These are phyloP conservation scores for Bertia moriformis DNA, from an alignment of 2,329 filamentous ascomycete genomes.

Conservation along the genomic window DNA sequence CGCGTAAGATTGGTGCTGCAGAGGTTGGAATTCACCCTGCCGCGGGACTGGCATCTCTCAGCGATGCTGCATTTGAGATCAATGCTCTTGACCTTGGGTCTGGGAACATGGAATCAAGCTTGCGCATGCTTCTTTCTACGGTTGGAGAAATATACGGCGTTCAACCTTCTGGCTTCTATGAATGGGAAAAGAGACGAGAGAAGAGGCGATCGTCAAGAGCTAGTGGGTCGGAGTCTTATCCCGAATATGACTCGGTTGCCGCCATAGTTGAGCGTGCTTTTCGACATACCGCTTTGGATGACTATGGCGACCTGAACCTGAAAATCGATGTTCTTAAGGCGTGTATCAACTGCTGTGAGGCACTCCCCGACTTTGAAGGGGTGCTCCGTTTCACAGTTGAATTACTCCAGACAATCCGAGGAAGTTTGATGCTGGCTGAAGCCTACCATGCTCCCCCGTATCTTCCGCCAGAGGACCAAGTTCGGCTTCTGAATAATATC, in stretches of 20 bases:
- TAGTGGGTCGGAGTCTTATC: conserved; percentile 5
- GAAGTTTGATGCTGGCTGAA: conserved; percentile 31
- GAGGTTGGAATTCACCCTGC: conserved; percentile 52
- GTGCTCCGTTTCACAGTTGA: conserved; percentile 43
- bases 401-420: conserved; percentile 38
- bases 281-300: conserved; percentile 24
- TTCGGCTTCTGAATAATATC: conserved; percentile 40
- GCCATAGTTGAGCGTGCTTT: conserved; percentile 25
- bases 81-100: conserved; percentile 22
- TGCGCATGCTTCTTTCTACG: conserved; percentile 18
- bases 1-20: conserved; percentile 46
- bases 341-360: conserved; percentile 47
- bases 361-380: conserved; percentile 43
- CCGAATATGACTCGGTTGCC: conserved; percentile 17
- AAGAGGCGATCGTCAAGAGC: conserved; percentile 7
- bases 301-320: conserved; percentile 37
- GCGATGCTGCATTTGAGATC: conserved; percentile 23
- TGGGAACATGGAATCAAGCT: conserved; percentile 22
- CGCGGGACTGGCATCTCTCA: conserved; percentile 38
- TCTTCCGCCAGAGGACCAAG: conserved; percentile 40
- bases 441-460: conserved; percentile 26
- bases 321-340: conserved; percentile 43
- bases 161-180: conserved; percentile 17
- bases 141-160: conserved; percentile 22
- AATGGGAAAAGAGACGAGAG: conserved; percentile 11